Conservation (phyloP, 345 rosid genomes). For the Eucalyptus sp. region DNA sequence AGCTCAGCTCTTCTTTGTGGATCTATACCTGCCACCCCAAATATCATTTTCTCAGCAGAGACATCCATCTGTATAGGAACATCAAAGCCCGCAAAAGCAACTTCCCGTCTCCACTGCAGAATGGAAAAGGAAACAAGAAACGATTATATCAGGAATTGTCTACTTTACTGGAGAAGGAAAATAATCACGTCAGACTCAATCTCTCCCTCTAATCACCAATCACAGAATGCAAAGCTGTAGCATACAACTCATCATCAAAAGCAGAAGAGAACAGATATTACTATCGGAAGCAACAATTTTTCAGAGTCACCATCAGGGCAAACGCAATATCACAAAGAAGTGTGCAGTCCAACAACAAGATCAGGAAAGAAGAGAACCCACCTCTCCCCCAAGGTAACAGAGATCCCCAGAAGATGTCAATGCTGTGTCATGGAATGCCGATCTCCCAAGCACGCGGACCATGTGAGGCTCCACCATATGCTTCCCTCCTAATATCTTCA, state of each 20-base stretch:
- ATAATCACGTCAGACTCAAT: neutral
- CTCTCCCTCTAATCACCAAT: neutral
- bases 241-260: neutral
- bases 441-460: conserved; percentile 80
- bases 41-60: conserved; percentile 80
- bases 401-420: conserved; percentile 89
- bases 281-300: neutral
- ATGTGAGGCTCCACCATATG: conserved; percentile 94
- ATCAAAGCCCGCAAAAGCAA: conserved; percentile 95
- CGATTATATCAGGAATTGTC: neutral
- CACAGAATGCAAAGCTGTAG: neutral
- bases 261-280: neutral
- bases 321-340: neutral
- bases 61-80: conserved; percentile 96
- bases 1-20: conserved; percentile 79
- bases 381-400: conserved; percentile 96
- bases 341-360: neutral
- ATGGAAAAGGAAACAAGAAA: neutral
- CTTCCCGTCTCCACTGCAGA: conserved; percentile 90
- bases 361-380: neutral
- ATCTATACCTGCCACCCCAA: conserved; percentile 83
- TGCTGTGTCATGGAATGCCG: conserved; percentile 87
- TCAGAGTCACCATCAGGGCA: neutral
- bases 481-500: conserved; percentile 94
- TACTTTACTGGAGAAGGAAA: neutral